phyloP scores from a whole-genome alignment of 2,329 filamentous ascomycete species.

The Trichoderma asperellum region DNA sequence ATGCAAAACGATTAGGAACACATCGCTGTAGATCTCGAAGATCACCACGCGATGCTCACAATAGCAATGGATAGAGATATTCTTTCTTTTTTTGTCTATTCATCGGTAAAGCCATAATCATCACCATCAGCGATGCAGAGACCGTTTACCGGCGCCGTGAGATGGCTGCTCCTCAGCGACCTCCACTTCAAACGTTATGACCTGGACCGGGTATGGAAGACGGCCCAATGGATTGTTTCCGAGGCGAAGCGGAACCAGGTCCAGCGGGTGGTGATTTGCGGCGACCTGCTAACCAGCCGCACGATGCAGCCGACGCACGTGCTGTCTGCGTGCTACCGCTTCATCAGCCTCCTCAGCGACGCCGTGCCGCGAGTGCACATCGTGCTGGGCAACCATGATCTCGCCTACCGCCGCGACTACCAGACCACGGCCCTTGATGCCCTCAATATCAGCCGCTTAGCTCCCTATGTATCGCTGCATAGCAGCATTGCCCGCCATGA shows the following conservation, averaged over 20 bases:
- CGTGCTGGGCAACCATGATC: constrained; percentile 36
- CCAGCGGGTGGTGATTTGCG: constrained; percentile 31
- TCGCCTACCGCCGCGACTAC: constrained; percentile 36
- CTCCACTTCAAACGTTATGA: constrained; percentile 33
- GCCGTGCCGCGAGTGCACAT: constrained; percentile 32
- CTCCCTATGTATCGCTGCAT: constrained; percentile 31
- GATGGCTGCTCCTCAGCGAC: constrained; percentile 35
- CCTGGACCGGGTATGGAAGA: constrained; percentile 31
- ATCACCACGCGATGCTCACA: neutral
- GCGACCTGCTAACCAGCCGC: constrained; percentile 34
- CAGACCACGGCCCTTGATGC: constrained; percentile 33
- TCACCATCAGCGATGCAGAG: constrained; percentile 9
- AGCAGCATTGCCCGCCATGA: constrained; percentile 27
- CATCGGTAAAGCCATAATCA: neutral
- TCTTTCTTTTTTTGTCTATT: neutral
- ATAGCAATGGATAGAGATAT: neutral
- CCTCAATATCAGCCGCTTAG: constrained; percentile 31
- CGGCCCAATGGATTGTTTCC: constrained; percentile 33
- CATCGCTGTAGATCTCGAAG: neutral
- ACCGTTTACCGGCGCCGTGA: neutral
- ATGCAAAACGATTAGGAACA: neutral
- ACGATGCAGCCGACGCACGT: constrained; percentile 32
- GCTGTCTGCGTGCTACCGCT: constrained; percentile 31
- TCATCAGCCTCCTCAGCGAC: constrained; percentile 31
- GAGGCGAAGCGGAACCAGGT: constrained; percentile 31